Percentiles rank a stretch among this genome's conserved stretches.
These are phyloP conservation scores for Microcera coccophila DNA, from an alignment of 2,329 filamentous ascomycete species.

Conservation along the genomic window DNA sequence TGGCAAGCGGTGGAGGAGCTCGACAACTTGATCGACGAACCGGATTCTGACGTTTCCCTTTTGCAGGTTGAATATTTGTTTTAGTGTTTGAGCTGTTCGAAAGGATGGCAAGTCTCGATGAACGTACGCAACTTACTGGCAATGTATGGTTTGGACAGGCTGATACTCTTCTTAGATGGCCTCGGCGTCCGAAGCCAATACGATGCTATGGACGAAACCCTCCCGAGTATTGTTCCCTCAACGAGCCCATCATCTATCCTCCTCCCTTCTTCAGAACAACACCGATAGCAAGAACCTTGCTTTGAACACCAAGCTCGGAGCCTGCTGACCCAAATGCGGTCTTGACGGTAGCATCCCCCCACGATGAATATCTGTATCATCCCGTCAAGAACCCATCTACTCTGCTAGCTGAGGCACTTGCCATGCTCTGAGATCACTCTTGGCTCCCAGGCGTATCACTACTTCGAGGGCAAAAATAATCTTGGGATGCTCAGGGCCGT, in stretches of 20 bases:
- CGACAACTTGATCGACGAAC: slow-evolving; percentile 86
- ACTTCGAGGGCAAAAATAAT: slow-evolving; percentile 83
- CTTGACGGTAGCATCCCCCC: slow-evolving; percentile 82
- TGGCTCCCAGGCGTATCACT: slow-evolving; percentile 83
- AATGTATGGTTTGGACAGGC: slow-evolving; percentile 76
- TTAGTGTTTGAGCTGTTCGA: slow-evolving; percentile 85
- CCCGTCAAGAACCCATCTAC: slow-evolving; percentile 78
- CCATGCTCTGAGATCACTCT: slow-evolving; percentile 90
- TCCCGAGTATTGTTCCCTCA: slow-evolving; percentile 75
- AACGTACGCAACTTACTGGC: slow-evolving; percentile 80
- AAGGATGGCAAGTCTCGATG: slow-evolving; percentile 77
- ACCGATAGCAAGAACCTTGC: slow-evolving; percentile 68
- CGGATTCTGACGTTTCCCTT: slow-evolving; percentile 82
- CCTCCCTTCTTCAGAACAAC: slow-evolving; percentile 72
- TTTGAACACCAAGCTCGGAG: slow-evolving; percentile 73
- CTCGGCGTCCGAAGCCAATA: slow-evolving; percentile 73
- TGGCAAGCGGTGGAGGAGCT: slow-evolving; percentile 93
- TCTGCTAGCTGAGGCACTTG: slow-evolving; percentile 75
- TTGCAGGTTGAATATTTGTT: slow-evolving; percentile 87
- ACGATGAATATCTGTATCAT: slow-evolving; percentile 84
- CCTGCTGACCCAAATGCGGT: slow-evolving; percentile 75
- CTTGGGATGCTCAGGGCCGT: slow-evolving; percentile 76
- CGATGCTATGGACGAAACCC: slow-evolving; percentile 88
- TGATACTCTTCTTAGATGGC: slow-evolving; percentile 70
- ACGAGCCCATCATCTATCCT: slow-evolving; percentile 74